A percentile compares a stretch with the other conserved stretches of the same genome.
Conservation (phyloP, 1,284 basidiomycete species). For the Pisolithus thermaeus region DNA sequence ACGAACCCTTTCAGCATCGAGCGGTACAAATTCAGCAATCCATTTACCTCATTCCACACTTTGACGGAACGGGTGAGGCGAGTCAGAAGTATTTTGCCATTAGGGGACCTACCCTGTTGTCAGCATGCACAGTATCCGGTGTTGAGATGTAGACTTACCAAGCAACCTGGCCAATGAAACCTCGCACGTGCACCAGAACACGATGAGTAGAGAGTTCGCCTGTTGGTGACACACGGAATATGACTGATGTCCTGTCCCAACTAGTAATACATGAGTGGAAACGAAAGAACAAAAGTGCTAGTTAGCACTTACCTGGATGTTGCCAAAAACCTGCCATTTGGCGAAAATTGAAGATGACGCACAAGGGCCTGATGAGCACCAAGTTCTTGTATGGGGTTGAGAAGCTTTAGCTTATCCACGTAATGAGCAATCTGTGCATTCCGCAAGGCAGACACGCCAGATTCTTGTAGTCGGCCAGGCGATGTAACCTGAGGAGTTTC, state of each 20-base stretch:
- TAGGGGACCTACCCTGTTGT: constrained; percentile 52
- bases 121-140: constrained; percentile 1
- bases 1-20: constrained; percentile 7
- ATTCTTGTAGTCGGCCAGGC: constrained; percentile 32
- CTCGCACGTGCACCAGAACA: constrained; percentile 63
- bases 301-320: constrained; percentile 27
- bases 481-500: constrained; percentile 27
- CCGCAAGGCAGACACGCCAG: constrained; percentile 37
- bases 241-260: constrained; percentile 72
- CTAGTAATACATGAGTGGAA: constrained; percentile 30
- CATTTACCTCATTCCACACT: constrained; percentile 63
- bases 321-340: constrained; percentile 34
- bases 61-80: constrained; percentile 66
- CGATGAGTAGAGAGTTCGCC: constrained; percentile 47
- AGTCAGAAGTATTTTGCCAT: constrained; percentile 56
- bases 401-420: constrained; percentile 50
- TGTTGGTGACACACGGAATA: constrained; percentile 64
- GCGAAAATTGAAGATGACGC: constrained; percentile 36
- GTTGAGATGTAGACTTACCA: constrained; percentile 39
- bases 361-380: constrained; percentile 31
- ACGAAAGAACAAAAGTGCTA: neutral
- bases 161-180: constrained; percentile 75
- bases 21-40: constrained; percentile 5
- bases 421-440: constrained; percentile 51
- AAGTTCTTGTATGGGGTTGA: constrained; percentile 53